Base-by-base conservation (phyloP, 2,329 filamentous ascomycete genomes). In the Ophiostoma quercus region DNA sequence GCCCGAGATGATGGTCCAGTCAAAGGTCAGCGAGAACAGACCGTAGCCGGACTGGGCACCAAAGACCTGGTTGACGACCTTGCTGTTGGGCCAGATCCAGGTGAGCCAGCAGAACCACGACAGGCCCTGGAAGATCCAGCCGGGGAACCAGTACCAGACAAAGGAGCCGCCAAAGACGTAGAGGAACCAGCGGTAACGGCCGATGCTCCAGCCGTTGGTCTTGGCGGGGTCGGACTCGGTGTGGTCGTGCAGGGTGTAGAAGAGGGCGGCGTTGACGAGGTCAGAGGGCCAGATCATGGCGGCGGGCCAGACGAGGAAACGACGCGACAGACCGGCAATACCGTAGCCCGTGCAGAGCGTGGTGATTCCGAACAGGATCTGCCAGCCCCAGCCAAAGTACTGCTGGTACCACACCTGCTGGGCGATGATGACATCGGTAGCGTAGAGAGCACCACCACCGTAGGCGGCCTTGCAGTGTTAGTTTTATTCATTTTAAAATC, bases 231-330 rank as follows among this genome's bases (percentile, higher is more conserved):
- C 82, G 0, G 84, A 81, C 34, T 79, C 77, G 14, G 81, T 80
- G 73, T 85, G 84, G 73, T 90, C 87, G 76, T 91, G 88, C 57
- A 91, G 81, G 2, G 87, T 85, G 74, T 87, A 84, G 76, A 90
- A 88, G 43, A 90, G 81, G 1, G 87, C 82, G 57, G 84, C 82
- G 75, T 87, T 90, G 75, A 88, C 85, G 43, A 88, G 79, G 37
- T 84, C 83, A 29, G 83, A 81, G 0, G 87, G 87, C 87, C 87
- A 89, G 68, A 89, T 85, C 86, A 89, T 89, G 68, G 85, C 83
- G 2, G 87, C 85, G 1, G 86, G 87, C 77, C 81, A 85, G 34
- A 87, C 82, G 37, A 90, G 81, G 77, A 87, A 89, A 47, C 85
- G 82, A 29, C 86, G 81, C 37, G 82, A 80, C 70, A 89, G 76